Base-by-base conservation (phyloP, 495 filamentous ascomycete species). In the Talaromyces borbonicus region DNA sequence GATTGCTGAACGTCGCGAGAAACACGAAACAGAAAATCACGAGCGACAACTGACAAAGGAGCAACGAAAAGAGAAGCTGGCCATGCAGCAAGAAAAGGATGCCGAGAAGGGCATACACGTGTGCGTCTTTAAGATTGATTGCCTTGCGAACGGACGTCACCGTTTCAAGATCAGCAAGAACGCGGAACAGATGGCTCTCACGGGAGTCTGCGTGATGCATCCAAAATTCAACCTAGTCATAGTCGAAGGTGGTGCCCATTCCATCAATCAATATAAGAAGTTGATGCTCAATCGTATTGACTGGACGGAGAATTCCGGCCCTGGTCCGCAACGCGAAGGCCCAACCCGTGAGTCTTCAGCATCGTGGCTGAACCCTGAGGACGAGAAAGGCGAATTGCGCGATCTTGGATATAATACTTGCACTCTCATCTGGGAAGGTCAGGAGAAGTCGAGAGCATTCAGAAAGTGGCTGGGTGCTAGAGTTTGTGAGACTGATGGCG, bases 161-260 rank as follows among this genome's bases (percentile, higher is more conserved):
- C 80, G 90, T 3, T 97, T 88, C 69, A 92, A 94, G 67, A 81
- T 99, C 55, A 78, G 78, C 59, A 84, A 84, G 54, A 97, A 95
- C 51, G 90, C 90, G 1, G 87, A 95, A 49, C 86, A 97, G 53
- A 74, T 86, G 47, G 79, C 75, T 8, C 72, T 96, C 37, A 92
- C 84, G 11, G 92, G 92, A 4, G 73, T 94, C 12, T 92, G 87
- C 55, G 78, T 99, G 52, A 82, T 93, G 66, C 75, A 94, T 59
- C 92, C 92, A 2, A 80, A 79, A 52, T 81, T 94, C 66, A 89
- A 79, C 58, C 68, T 97, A 2, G 78, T 99, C 23, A 80, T 99
- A 53, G 87, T 93, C 1, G 92, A 99, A 59, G 90, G 90, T 19
- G 92, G 92, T 43, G 72, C 77, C 45, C 81, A 89, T 57, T 81